Evolutionary conservation across 805 yeast genomes (phyloP).

Genomic region (Metschnikowia corniflorae): DNA sequence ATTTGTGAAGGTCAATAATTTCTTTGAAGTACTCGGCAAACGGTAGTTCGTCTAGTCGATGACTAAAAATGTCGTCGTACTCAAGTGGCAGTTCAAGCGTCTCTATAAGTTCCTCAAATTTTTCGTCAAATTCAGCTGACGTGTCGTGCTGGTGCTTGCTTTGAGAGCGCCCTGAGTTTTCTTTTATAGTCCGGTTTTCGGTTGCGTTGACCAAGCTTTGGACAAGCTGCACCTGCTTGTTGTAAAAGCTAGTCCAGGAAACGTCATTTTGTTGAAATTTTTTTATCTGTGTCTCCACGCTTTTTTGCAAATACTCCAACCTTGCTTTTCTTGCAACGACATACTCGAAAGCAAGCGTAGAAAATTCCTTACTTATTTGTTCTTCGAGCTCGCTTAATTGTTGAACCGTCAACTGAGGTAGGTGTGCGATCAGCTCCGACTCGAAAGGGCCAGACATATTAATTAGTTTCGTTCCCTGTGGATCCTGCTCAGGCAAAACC

Average conservation of each 20-base stretch:
- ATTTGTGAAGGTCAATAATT: conserved; percentile 21
- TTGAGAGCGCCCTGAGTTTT: background rate
- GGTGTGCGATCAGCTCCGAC: conserved; percentile 14
- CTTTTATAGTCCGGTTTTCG: conserved; percentile 26
- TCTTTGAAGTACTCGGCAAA: conserved; percentile 22
- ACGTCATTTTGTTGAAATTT: conserved; percentile 26
- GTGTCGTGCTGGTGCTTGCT: background rate
- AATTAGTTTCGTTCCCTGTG: background rate
- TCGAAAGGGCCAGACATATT: conserved; percentile 11
- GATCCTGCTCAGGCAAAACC: conserved; percentile 7
- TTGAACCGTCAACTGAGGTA: conserved; percentile 22
- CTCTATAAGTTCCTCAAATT: conserved; percentile 26
- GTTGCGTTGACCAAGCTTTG: conserved; percentile 29
- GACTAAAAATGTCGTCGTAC: conserved; percentile 26
- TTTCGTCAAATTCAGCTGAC: conserved; percentile 27
- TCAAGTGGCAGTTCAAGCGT: conserved; percentile 34
- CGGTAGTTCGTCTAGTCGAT: conserved; percentile 19
- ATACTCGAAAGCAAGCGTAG: conserved; percentile 22
- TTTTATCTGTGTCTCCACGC: conserved; percentile 25
- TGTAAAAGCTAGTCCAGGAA: conserved; percentile 31
- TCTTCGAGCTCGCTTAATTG: conserved; percentile 24
- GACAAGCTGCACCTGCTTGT: conserved; percentile 34
- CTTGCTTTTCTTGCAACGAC: conserved; percentile 28
- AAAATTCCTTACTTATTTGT: conserved; percentile 23
- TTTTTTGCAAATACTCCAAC: conserved; percentile 24